Evolutionary conservation across 1,284 basidiomycete genomes (phyloP).

Genomic region (Sanghuangporus sanghuang): DNA sequence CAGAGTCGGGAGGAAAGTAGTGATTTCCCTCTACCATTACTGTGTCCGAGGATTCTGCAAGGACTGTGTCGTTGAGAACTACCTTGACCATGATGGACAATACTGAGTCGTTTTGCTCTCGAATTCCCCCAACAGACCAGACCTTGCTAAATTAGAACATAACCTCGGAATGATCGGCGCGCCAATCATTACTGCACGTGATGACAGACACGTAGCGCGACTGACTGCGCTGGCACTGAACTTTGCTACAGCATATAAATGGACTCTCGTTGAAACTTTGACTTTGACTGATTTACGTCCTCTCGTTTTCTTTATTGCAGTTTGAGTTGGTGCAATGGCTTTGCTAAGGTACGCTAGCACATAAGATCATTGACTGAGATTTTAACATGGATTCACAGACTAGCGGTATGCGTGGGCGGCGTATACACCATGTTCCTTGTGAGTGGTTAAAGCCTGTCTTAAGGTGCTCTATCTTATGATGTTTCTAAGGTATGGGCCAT

Average conservation of each 20-base stretch:
- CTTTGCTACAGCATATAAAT: background rate
- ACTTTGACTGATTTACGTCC: background rate
- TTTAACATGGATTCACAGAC: conserved; percentile 12
- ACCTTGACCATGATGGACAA: conserved; percentile 20
- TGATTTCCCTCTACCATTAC: conserved; percentile 25
- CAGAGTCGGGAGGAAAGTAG: conserved; percentile 27
- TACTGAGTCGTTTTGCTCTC: background rate
- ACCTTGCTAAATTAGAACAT: background rate
- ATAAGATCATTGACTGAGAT: background rate
- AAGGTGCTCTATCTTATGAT: conserved; percentile 5
- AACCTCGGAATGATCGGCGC: background rate
- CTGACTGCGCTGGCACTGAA: conserved; percentile 13
- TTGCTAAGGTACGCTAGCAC: conserved; percentile 1
- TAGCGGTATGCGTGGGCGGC: conserved; percentile 26
- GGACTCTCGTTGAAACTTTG: background rate
- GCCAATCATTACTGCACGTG: conserved; percentile 2
- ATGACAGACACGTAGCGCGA: conserved; percentile 3
- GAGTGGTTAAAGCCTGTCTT: background rate
- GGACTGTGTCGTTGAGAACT: conserved; percentile 23
- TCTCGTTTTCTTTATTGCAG: background rate
- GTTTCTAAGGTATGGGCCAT: conserved; percentile 74
- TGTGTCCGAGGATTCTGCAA: conserved; percentile 22
- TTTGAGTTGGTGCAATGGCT: background rate
- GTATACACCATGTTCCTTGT: conserved; percentile 31
- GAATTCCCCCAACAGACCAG: background rate